These are phyloP conservation scores for Amphicarpaea edgeworthii DNA, from an alignment of 306 rosid species.

Conservation along the genomic window DNA sequence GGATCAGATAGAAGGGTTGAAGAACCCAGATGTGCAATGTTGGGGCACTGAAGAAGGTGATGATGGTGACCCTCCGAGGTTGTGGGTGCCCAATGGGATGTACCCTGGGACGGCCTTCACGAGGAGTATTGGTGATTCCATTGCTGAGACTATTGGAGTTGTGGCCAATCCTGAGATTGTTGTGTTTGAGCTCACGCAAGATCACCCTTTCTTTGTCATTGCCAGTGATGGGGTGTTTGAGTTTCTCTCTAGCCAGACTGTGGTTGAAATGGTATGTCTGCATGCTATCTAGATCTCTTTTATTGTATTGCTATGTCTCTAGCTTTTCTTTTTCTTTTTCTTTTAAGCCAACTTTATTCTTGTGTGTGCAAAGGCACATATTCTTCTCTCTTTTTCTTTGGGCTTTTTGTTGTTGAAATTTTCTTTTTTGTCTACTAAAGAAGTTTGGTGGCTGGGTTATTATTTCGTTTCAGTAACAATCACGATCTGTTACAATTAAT, in stretches of 20 bases:
- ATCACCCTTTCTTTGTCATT: constrained; percentile 89
- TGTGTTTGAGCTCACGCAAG: constrained; percentile 79
- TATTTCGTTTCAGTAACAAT: constrained; percentile 30
- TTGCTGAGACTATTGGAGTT: constrained; percentile 95
- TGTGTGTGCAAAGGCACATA: constrained; percentile 30
- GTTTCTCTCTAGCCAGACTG: constrained; percentile 94
- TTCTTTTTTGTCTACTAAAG: constrained; percentile 40
- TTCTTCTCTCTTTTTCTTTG: constrained; percentile 24
- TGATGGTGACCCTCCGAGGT: constrained; percentile 97
- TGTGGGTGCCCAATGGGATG: constrained; percentile 99
- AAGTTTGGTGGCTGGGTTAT: constrained; percentile 42
- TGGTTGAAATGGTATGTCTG: constrained; percentile 90
- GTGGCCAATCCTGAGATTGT: constrained; percentile 96
- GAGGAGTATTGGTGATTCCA: constrained; percentile 91
- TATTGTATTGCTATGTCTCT: constrained; percentile 28
- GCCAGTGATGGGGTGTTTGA: constrained; percentile 99
- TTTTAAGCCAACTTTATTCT: constrained; percentile 33
- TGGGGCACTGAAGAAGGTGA: constrained; percentile 95
- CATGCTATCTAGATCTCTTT: neutral
- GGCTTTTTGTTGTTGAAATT: constrained; percentile 18
- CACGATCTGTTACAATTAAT: constrained; percentile 29
- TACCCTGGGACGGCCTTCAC: constrained; percentile 98
- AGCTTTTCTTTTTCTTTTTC: constrained; percentile 39
- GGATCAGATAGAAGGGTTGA: constrained; percentile 99
- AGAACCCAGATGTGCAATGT: constrained; percentile 90